Evolutionary conservation across 805 yeast genomes (phyloP), one percentile per base, ranked within the genome.

Genomic region (Yarrowia bubula): DNA sequence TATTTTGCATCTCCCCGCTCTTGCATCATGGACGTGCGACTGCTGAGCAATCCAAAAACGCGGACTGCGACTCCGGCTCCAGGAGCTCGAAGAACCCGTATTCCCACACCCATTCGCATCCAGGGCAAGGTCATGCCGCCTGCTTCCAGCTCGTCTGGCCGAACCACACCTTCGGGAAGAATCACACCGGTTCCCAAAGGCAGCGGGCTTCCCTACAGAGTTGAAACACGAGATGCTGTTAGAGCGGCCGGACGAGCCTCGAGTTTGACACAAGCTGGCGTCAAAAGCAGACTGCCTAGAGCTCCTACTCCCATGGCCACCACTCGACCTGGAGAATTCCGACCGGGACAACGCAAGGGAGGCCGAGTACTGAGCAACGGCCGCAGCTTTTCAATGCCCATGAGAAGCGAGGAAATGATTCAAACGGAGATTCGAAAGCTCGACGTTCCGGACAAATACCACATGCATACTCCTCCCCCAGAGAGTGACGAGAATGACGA

Each of bases 241-340:
- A 18, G 55, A 13, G 41, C 55, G 1, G 43, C 58, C 2, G 8
- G 33, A 7, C 17, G 58, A 22, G 43, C 58, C 1, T 37, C 58
- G 1, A 37, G 43, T 10, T 18, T 51, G 22, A 51, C 58, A 15
- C 33, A 37, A 4, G 58, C 58, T 1, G 58, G 58, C 3, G 58
- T 51, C 32, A 51, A 51, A 10, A 3, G 43, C 8, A 9, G 43
- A 22, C 58, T 43, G 1, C n/a, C 43, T 1, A 18, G 58, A 37
- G 43, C 58, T n/a, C 10, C 58, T 1, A 51, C 58, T 22, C 58
- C 58, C n/a, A 38, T 51, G 43, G 58, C 58, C 22, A 48, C 10
- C 35, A n/a, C 10, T 14, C 17, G 58, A 2, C 58, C 58, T 3
- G 55, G 55, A 8, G 55, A 48, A 7, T 48, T 38, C 35, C 18